Percentiles rank a stretch among this genome's conserved stretches.
Conservation (phyloP, 2,329 filamentous ascomycete genomes). For the Epichloe sylvatica region DNA sequence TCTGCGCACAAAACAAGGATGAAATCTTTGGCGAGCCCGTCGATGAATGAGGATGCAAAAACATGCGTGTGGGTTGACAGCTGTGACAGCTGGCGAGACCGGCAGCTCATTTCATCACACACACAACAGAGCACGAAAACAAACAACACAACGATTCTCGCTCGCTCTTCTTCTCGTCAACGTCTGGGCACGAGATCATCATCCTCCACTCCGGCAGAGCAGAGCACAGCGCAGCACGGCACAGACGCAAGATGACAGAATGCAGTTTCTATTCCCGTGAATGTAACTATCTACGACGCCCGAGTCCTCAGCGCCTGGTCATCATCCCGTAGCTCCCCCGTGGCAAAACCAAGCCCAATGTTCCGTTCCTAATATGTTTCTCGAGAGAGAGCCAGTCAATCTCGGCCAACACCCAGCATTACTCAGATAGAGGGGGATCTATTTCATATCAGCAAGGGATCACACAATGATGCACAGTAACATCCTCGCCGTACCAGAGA, state of each 20-base stretch:
- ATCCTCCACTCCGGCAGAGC: too few species aligned
- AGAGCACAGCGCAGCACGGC: not conserved
- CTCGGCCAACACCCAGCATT: not conserved
- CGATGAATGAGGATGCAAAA: not conserved
- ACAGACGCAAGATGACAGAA: not conserved
- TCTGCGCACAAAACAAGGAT: not conserved
- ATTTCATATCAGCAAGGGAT: not conserved
- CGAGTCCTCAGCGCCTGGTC: not conserved
- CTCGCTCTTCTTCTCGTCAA: too few species aligned
- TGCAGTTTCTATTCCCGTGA: not conserved
- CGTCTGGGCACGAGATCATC: too few species aligned
- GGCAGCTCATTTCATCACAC: not conserved
- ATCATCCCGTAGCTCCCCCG: not conserved
- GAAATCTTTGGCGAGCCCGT: not conserved
- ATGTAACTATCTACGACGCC: not conserved
- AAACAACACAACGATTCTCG: not conserved
- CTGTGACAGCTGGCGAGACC: slow-evolving; percentile 1
- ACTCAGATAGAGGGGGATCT: not conserved
- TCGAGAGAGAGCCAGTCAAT: too few species aligned
- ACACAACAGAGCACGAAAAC: not conserved
- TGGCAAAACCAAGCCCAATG: not conserved
- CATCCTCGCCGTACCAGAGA: slow-evolving; percentile 13
- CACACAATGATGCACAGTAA: not conserved
- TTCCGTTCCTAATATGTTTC: too few species aligned
- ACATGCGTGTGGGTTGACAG: not conserved